Base-by-base conservation (phyloP, 345 rosid genomes). In the Zanthoxylum bungeanum region DNA sequence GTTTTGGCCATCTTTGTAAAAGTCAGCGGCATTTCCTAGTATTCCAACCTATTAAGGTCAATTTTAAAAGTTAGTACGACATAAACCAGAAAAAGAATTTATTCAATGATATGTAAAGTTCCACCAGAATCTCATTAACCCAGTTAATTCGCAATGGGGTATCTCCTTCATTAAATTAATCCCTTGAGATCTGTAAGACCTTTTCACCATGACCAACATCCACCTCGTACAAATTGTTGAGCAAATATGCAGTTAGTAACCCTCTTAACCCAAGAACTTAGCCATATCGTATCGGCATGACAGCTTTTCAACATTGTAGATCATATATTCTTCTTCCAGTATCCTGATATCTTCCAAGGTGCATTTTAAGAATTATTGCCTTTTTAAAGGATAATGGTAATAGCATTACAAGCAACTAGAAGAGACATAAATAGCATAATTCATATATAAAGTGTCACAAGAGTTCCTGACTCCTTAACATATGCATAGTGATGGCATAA, bases 1-100 rank as follows among this genome's bases (percentile, higher is more conserved):
- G 67, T 68, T 83, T 25, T 86, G 59, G 69, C 89, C 84, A 76
- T 86, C 92, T 80, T 82, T 86, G 36, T 81, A 80, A 79, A 94
- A 94, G 78, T 92, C 97, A 71, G 96, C 92, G 59, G 98, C 97
- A 83, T 94, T 94, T 71, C 98, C 98, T 22, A 94, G 86, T 68
- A 89, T 92, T 39, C 98, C 97, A 44, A 92, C 97, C 98, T 90
- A 79, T 39, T 37, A 64, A 27, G 64, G 53, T 12, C 33, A 72
- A 59, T 25, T n/a, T 16, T 60, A 11, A 57, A 42, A 70, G 61
- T 12, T 37, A 61, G 39, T 28, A 40, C 14, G 19, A 7, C 19
- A 61, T 12, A 33, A 60, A 25, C 64, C 11, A 10, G 39, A 60
- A 30, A 28, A 74, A n/a, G 10, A 67, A 58, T 27, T 0, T n/a